Conservation (phyloP, 2,329 filamentous ascomycete species). For the Exophiala bonariae region DNA sequence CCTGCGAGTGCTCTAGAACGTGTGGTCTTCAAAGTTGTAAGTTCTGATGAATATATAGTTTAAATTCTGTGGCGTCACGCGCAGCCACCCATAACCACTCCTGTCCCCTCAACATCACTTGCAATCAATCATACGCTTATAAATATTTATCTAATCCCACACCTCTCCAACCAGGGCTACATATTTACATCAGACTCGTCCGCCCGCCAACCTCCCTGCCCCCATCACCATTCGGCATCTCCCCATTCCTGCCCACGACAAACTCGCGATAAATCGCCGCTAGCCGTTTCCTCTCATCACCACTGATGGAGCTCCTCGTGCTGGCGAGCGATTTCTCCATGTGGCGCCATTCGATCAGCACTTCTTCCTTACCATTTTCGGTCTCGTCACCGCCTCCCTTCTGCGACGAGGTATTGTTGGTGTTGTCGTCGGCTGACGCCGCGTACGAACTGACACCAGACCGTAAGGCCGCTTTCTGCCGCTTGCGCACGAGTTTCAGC, state of each 20-base stretch:
- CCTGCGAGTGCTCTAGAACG: too few species aligned
- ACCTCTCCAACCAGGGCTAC: too few species aligned
- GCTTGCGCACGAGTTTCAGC: constrained; percentile 66
- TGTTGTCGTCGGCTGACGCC: constrained; percentile 3
- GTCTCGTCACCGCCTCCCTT: constrained; percentile 32
- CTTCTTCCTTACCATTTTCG: constrained; percentile 52
- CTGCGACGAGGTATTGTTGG: constrained; percentile 17
- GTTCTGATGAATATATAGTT: too few species aligned
- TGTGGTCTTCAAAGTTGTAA: too few species aligned
- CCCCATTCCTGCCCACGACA: constrained; percentile 85
- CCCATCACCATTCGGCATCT: constrained; percentile 91
- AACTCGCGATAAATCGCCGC: constrained; percentile 88
- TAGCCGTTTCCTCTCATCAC: constrained; percentile 72
- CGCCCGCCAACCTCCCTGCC: constrained; percentile 89
- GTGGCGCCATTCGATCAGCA: constrained; percentile 82
- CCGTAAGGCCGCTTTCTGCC: constrained; percentile 25
- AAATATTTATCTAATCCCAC: too few species aligned
- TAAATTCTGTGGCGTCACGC: too few species aligned
- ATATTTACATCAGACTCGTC: constrained; percentile 80
- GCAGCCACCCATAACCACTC: too few species aligned
- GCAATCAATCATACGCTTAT: too few species aligned
- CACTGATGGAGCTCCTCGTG: constrained; percentile 80
- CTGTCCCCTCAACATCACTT: too few species aligned
- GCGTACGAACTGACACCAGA: too few species aligned
- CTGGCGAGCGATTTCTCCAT: constrained; percentile 72